phyloP scores from a whole-genome alignment of 805 yeast genomes.

The Yamadazyma paraphyllophila region DNA sequence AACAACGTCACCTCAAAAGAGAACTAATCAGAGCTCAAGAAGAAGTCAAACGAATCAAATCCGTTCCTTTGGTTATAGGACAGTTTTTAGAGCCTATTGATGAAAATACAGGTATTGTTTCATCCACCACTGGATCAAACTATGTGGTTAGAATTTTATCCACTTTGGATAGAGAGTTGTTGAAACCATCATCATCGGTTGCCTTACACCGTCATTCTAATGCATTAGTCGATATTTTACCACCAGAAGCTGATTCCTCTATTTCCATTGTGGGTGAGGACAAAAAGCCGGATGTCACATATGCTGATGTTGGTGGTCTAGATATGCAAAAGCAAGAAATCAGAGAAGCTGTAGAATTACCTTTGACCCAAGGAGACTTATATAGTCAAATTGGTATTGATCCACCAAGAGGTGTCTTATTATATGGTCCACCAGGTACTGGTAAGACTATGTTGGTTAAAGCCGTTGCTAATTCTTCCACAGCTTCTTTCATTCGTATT shows the following conservation, averaged over 20 bases:
- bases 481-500: constrained; percentile 94
- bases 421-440: constrained; percentile 99
- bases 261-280: constrained; percentile 93
- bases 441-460: constrained; percentile 99
- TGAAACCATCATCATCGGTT: constrained; percentile 92
- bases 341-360: constrained; percentile 96
- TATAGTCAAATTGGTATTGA: constrained; percentile 98
- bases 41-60: constrained; percentile 95
- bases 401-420: constrained; percentile 96
- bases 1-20: constrained; percentile 91
- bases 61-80: constrained; percentile 97
- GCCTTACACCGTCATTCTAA: constrained; percentile 98
- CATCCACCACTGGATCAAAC: constrained; percentile 96
- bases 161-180: constrained; percentile 89
- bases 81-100: constrained; percentile 97
- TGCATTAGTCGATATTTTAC: constrained; percentile 93
- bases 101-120: constrained; percentile 92
- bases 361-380: constrained; percentile 91
- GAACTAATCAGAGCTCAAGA: constrained; percentile 97
- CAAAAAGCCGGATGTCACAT: constrained; percentile 88
- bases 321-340: constrained; percentile 99
- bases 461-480: constrained; percentile 96
- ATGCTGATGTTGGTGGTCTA: constrained; percentile 97
- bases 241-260: constrained; percentile 98
- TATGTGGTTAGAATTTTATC: constrained; percentile 94